A percentile compares a stretch with the other conserved stretches of the same genome.
These are phyloP conservation scores for Lyophyllum semitale DNA, from an alignment of 768 basidiomycete species.

Conservation along the genomic window DNA sequence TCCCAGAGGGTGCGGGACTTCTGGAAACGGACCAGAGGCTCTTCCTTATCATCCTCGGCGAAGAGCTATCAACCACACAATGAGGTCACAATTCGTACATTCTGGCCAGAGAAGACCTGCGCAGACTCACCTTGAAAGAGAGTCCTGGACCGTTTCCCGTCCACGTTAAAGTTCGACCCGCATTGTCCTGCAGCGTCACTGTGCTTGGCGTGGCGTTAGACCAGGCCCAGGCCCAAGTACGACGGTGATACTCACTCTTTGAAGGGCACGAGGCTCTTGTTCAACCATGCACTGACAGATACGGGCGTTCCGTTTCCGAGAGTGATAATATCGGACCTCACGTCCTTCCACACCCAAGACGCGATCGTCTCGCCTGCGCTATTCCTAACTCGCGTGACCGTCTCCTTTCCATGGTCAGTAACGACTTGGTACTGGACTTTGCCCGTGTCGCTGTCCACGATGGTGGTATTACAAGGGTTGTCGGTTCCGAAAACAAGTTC, in stretches of 20 bases:
- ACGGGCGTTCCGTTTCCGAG: constrained; percentile 30
- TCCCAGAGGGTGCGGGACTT: constrained; percentile 27
- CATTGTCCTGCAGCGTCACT: constrained; percentile 34
- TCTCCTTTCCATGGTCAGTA: constrained; percentile 32
- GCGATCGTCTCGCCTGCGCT: constrained; percentile 34
- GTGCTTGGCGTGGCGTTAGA: constrained; percentile 29
- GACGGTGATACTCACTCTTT: constrained; percentile 30
- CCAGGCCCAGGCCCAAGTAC: not conserved
- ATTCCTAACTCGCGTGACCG: constrained; percentile 33
- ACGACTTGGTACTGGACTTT: constrained; percentile 35
- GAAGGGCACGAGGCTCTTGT: constrained; percentile 40
- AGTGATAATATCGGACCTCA: constrained; percentile 37
- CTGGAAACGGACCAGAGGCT: constrained; percentile 37
- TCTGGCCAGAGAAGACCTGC: too few relatives aligned
- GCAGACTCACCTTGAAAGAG: constrained; percentile 31
- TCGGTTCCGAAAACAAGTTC: constrained; percentile 38
- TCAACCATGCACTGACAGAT: constrained; percentile 38
- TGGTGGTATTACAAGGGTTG: constrained; percentile 42
- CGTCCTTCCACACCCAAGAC: constrained; percentile 38
- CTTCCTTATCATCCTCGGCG: constrained; percentile 30
- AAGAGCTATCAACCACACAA: constrained; percentile 30
- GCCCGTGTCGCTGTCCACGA: constrained; percentile 30
- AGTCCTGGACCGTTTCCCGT: constrained; percentile 37
- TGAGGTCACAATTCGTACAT: not conserved
- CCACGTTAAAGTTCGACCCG: constrained; percentile 40